Conservation (phyloP, 2,329 filamentous ascomycete genomes). For the Ophiocordyceps camponoti-saundersi region DNA sequence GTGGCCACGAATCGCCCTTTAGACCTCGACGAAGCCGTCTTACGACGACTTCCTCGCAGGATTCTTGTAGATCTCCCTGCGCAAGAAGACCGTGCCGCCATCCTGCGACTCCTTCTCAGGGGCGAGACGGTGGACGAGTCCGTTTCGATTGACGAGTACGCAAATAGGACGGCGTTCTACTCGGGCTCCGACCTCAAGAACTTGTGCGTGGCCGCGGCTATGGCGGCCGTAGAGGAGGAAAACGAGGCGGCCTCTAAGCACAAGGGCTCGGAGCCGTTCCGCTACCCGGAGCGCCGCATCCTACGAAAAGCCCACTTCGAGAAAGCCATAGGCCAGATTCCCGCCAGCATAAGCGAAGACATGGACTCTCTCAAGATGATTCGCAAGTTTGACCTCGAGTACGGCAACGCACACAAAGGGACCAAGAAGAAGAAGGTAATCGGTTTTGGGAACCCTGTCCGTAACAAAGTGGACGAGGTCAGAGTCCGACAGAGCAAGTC, state of each 20-base stretch:
- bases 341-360: conserved; percentile 82
- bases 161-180: conserved; percentile 56
- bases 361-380: conserved; percentile 78
- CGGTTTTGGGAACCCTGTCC: conserved; percentile 37
- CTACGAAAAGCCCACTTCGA: conserved; percentile 63
- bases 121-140: conserved; percentile 44
- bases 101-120: conserved; percentile 54
- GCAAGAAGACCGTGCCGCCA: conserved; percentile 46
- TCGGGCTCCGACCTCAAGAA: conserved; percentile 77
- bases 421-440: conserved; percentile 39
- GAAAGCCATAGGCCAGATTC: conserved; percentile 72
- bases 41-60: conserved; percentile 57
- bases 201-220: conserved; percentile 60
- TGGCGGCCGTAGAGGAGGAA: conserved; percentile 66
- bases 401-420: conserved; percentile 58
- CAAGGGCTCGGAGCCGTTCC: conserved; percentile 25
- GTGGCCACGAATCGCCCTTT: conserved; percentile 92
- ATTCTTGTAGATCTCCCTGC: conserved; percentile 59
- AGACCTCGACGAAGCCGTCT: conserved; percentile 77
- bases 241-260: conserved; percentile 22
- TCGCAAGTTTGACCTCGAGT: conserved; percentile 89
- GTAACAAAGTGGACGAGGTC: conserved; percentile 26
- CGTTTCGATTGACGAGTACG: conserved; percentile 45
- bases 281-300: conserved; percentile 40
- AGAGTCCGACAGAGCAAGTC: conserved; percentile 17